Conservation (phyloP, 176 grass and related monocot species). For the Aegilops sharonensis region DNA sequence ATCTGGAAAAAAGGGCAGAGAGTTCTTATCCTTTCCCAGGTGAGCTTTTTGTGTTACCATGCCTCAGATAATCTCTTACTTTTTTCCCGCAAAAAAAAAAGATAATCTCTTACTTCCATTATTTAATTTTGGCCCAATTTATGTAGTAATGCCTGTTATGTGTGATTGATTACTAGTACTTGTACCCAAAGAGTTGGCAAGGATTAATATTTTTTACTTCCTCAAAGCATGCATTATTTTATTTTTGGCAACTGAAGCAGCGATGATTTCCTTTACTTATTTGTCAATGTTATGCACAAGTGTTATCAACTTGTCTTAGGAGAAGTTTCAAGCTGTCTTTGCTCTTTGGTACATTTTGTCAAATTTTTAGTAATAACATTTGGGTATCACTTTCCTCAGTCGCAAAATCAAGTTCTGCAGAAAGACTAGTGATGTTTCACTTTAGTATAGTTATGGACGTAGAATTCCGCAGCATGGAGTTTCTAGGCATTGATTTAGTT, state of each 20-base stretch:
- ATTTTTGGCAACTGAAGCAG: background rate
- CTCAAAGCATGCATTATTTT: background rate
- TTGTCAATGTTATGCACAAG: slow-evolving; percentile 10
- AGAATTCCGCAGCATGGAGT: background rate
- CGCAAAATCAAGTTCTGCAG: slow-evolving; percentile 12
- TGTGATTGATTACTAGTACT: background rate
- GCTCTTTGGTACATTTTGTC: background rate
- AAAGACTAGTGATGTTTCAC: background rate
- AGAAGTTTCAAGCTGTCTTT: slow-evolving; percentile 5
- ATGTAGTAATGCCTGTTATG: background rate
- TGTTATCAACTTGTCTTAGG: background rate
- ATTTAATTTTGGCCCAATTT: slow-evolving; percentile 11
- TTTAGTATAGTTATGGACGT: background rate
- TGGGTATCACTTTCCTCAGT: slow-evolving; percentile 8
- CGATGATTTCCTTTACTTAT: background rate
- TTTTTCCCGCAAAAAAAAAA: background rate
- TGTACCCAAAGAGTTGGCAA: background rate
- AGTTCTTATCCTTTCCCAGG: slow-evolving; percentile 90
- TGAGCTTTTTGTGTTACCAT: slow-evolving; percentile 29
- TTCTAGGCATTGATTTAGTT: background rate
- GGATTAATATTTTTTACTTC: background rate
- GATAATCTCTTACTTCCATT: slow-evolving; percentile 4
- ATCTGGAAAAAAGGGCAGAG: slow-evolving; percentile 42
- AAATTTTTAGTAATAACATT: slow-evolving; percentile 7
- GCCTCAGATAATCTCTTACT: slow-evolving; percentile 13